Percentiles rank a stretch among this genome's conserved stretches.
Conservation (phyloP, 2,329 filamentous ascomycete genomes). For the Emmonsia crescens region DNA sequence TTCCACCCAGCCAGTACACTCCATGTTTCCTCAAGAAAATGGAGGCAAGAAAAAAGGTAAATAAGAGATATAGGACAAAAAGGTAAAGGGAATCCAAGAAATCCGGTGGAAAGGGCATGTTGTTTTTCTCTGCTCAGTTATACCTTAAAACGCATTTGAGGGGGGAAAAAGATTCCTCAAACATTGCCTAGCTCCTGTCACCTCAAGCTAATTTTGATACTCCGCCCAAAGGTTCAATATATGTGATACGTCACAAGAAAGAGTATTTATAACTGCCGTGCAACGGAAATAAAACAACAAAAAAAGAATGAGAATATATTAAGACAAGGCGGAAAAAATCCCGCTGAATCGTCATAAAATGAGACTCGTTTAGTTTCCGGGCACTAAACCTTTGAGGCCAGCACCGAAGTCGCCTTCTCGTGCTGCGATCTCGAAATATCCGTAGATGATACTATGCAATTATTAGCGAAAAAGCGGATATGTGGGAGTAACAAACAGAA, state of each 20-base stretch:
- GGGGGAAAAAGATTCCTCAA: background rate
- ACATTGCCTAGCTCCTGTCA: background rate
- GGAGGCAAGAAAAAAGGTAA: background rate
- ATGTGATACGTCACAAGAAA: background rate
- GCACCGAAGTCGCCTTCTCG: conserved; percentile 87
- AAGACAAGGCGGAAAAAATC: background rate
- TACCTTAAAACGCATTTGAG: background rate
- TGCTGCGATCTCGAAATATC: conserved; percentile 98
- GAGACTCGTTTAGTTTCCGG: conserved; percentile 29
- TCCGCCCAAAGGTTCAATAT: background rate
- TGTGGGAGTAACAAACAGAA: background rate
- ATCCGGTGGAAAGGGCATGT: background rate
- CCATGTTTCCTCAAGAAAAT: background rate
- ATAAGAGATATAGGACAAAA: background rate
- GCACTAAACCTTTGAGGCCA: conserved; percentile 58
- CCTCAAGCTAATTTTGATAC: background rate
- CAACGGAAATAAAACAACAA: background rate
- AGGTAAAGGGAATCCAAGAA: background rate
- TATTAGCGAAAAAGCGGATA: conserved; percentile 14
- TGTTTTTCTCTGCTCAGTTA: background rate
- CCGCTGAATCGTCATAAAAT: conserved; percentile 1
- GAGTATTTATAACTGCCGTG: background rate
- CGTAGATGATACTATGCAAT: conserved; percentile 78
- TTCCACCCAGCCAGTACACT: background rate
- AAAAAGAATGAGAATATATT: conserved; percentile 1